Conservation (phyloP, 1,139 yeast species). For the Candida glucosophila region DNA sequence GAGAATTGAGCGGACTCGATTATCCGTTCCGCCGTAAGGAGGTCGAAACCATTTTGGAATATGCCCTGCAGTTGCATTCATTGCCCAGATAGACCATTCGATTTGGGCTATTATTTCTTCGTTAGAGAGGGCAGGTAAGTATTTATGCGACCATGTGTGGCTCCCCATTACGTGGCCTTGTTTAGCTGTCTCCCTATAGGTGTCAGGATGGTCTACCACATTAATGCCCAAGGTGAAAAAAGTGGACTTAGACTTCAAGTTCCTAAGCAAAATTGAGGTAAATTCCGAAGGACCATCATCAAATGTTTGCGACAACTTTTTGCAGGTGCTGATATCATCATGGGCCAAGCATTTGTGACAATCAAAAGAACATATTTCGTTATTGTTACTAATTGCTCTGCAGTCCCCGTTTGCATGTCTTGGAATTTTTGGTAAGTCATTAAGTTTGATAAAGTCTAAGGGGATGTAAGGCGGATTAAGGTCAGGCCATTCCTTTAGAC, state of each 20-base stretch:
- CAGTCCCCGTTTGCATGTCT: conserved; percentile 57
- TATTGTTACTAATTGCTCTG: conserved; percentile 28
- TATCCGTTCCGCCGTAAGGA: conserved; percentile 91
- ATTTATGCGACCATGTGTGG: conserved; percentile 91
- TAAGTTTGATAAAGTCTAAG: conserved; percentile 57
- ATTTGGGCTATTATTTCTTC: conserved; percentile 82
- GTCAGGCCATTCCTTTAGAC: conserved; percentile 74
- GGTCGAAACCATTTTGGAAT: conserved; percentile 94
- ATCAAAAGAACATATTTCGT: conserved; percentile 67
- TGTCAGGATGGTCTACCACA: conserved; percentile 66
- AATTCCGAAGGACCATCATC: conserved; percentile 90
- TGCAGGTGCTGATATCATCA: conserved; percentile 74
- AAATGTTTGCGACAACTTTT: conserved; percentile 72
- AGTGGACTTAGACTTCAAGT: conserved; percentile 49
- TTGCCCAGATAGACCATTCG: conserved; percentile 96
- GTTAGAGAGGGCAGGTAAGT: conserved; percentile 66
- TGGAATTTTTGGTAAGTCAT: conserved; percentile 38
- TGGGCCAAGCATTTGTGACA: conserved; percentile 71
- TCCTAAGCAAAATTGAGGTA: conserved; percentile 50
- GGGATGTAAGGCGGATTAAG: conserved; percentile 82
- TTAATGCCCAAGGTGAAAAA: conserved; percentile 83
- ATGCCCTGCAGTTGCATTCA: conserved; percentile 88
- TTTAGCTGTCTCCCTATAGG: conserved; percentile 47
- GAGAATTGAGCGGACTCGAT: conserved; percentile 70
- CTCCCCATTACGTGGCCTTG: conserved; percentile 77